Evolutionary conservation across 2,329 filamentous ascomycete species (phyloP).

Genomic region (Pyrenophora seminiperda): DNA sequence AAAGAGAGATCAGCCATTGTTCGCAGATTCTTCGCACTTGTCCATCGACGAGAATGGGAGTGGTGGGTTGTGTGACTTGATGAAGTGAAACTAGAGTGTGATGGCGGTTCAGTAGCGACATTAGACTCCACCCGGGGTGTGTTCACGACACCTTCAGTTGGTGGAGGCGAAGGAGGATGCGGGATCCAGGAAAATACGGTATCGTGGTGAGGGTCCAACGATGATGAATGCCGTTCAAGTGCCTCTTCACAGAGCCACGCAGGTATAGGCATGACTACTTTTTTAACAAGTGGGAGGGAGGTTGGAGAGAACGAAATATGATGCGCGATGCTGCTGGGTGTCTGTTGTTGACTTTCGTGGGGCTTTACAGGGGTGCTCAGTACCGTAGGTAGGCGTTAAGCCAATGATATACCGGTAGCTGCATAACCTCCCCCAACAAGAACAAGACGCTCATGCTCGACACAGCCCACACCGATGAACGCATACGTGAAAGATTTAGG

Average conservation of each 20-base stretch:
- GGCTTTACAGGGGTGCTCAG: background rate
- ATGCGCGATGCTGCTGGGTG: background rate
- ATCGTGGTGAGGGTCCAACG: background rate
- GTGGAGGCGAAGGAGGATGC: no score
- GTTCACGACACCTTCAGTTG: no score
- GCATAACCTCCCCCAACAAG: no score
- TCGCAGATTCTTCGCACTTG: conserved; percentile 1
- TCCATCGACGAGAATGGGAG: background rate
- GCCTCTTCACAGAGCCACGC: background rate
- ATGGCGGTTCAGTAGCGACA: no score
- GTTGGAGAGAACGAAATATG: background rate
- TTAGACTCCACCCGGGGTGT: no score
- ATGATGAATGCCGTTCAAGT: background rate
- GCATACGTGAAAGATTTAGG: no score
- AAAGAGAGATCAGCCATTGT: conserved; percentile 1
- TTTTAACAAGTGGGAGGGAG: background rate
- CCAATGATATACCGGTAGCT: no score
- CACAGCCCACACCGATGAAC: no score
- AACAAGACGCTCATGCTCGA: no score
- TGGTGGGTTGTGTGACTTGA: background rate
- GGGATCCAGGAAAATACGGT: no score
- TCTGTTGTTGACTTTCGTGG: background rate
- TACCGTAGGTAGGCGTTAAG: no score
- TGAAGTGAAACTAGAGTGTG: no score
- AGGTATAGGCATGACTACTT: background rate